Base-by-base conservation (phyloP, 2,329 filamentous ascomycete genomes). In the Fusarium duplospermum region DNA sequence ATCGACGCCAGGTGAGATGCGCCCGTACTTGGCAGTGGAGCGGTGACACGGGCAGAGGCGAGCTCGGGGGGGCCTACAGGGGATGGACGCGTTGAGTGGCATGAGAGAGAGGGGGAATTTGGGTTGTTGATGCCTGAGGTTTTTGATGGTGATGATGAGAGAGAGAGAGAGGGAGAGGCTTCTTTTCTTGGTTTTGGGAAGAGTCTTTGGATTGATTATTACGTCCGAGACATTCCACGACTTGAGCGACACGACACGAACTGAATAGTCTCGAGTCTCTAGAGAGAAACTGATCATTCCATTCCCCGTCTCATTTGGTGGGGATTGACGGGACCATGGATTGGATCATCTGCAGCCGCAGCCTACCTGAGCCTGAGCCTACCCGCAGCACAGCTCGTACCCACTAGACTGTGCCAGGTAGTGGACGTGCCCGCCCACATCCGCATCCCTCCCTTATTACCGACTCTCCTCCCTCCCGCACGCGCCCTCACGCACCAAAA, bases 401-500 rank as follows among this genome's bases (percentile, higher is more conserved):
- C 24, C 47, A 29, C 47, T 36, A 16, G 10, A 18, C 35, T 16
- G 16, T 16, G 14, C 40, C 40, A 22, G 40, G 40, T 22, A 45
- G 40, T 45, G 40, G 20, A 47, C 42, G 27, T 56, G 27, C 50
- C 27, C 29, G 50, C 50, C 18, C 68, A 38, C 68, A 38, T 64
- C 58, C 69, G 61, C 69, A 62, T 74, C 64, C 71, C 72, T 75
- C 69, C 69, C 69, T 75, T 74, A 65, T 62, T 67, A 69, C 71
- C 72, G 69, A 72, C 31, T 50, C 38, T n/a, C 35, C 62, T 59
- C 62, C 71, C 71, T 75, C 70, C 61, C 62, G 52, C 72, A 74
- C 72, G 62, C 72, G 72, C 71, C 58, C 68, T 69, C 72, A n/a
- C 71, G 20, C 71, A 72, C 69, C 69, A 74, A 69, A 70, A 74